A percentile compares a stretch with the other conserved stretches of the same genome.
phyloP scores from a whole-genome alignment of 371 early-diverging fungal species.

The Mucor piriformis region DNA sequence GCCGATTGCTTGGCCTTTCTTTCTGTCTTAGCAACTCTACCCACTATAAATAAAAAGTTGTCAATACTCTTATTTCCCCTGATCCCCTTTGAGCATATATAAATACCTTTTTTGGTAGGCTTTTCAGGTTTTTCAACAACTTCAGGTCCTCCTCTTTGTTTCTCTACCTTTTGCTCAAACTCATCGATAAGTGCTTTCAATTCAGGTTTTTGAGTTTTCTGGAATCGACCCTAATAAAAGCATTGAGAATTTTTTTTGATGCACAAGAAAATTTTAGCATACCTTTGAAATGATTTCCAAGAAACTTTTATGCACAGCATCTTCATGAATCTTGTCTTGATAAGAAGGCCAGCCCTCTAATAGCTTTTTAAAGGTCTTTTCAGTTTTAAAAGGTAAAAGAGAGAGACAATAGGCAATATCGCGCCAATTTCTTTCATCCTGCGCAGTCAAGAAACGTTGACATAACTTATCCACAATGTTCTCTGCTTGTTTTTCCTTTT shows the following conservation, averaged over 20 bases:
- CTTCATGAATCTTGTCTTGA: conserved; percentile 88
- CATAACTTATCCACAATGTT: conserved; percentile 95
- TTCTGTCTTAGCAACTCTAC: conserved; percentile 4
- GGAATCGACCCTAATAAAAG: conserved; percentile 55
- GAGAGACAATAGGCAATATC: conserved; percentile 93
- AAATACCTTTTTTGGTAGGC: conserved; percentile 15
- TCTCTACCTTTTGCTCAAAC: conserved; percentile 66
- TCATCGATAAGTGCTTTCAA: conserved; percentile 79
- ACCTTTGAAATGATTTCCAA: conserved; percentile 86
- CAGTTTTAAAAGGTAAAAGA: conserved; percentile 82
- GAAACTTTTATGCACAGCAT: conserved; percentile 78
- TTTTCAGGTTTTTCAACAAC: conserved; percentile 18
- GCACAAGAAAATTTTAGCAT: conserved; percentile 1
- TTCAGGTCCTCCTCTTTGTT: conserved; percentile 32
- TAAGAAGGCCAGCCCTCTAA: conserved; percentile 80
- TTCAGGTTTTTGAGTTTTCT: conserved; percentile 73
- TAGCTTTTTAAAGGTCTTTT: conserved; percentile 82
- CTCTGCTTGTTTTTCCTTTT: conserved; percentile 92
- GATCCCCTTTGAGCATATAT: background rate
- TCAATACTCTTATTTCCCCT: conserved; percentile 1
- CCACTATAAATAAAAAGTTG: conserved; percentile 1
- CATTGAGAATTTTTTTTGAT: background rate
- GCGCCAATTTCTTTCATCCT: conserved; percentile 80
- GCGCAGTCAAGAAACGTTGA: conserved; percentile 80
- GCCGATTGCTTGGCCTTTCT: background rate